Conservation (phyloP, 1,139 yeast species). For the Pichia sp. region DNA sequence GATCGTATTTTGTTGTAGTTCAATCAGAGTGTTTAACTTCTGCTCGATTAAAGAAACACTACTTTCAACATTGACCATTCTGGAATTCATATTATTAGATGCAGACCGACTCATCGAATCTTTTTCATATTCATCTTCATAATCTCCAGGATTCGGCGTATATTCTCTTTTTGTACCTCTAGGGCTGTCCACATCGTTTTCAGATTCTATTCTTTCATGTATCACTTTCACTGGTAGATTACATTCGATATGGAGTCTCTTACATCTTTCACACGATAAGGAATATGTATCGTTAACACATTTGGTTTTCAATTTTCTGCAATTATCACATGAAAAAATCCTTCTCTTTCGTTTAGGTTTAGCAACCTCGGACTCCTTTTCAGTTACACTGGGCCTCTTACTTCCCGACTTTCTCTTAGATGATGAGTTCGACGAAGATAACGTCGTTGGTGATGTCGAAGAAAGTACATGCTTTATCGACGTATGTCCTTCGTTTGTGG, state of each 20-base stretch:
- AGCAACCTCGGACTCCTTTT: too few species aligned
- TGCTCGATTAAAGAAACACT: not conserved
- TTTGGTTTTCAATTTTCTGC: slow-evolving; percentile 52
- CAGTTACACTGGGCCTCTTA: too few species aligned
- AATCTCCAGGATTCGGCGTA: too few species aligned
- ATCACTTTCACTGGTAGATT: slow-evolving; percentile 35
- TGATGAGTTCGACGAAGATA: too few species aligned
- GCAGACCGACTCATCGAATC: not conserved
- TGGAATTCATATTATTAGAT: not conserved
- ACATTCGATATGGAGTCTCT: slow-evolving; percentile 43
- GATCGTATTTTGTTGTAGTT: slow-evolving; percentile 1
- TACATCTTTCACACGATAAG: slow-evolving; percentile 49
- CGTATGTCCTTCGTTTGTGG: slow-evolving; percentile 3
- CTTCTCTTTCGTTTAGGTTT: slow-evolving; percentile 38
- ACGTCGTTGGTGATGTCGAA: not conserved
- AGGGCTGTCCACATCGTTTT: not conserved
- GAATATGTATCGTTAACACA: slow-evolving; percentile 45
- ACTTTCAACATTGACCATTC: not conserved
- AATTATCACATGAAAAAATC: slow-evolving; percentile 47
- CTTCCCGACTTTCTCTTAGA: too few species aligned
- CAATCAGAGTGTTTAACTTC: not conserved
- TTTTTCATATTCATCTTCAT: not conserved
- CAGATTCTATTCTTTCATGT: not conserved
- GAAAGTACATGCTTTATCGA: slow-evolving; percentile 6
- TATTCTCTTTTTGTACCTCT: not conserved